Evolutionary conservation across 2,329 filamentous ascomycete species (phyloP).

Genomic region (Moelleriella libera): DNA sequence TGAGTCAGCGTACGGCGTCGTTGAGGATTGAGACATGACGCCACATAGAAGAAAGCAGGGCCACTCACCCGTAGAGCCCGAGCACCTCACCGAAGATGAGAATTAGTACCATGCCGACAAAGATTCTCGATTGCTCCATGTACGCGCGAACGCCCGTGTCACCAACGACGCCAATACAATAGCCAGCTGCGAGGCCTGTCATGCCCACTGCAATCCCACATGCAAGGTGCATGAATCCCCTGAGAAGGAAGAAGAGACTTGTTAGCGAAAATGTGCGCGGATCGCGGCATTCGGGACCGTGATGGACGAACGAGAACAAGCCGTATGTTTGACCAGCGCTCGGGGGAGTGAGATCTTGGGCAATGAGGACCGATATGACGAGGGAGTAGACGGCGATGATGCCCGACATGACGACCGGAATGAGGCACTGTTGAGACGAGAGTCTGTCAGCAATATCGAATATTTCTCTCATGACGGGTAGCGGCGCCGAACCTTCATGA

Average conservation of each 20-base stretch:
- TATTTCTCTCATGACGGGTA: too few species aligned
- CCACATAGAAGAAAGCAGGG: background rate
- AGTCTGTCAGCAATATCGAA: background rate
- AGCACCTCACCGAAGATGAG: conserved; percentile 97
- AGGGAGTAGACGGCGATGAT: conserved; percentile 97
- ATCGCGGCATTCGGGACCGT: background rate
- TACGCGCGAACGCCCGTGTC: conserved; percentile 89
- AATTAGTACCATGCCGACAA: conserved; percentile 97
- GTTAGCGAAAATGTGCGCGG: background rate
- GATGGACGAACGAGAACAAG: conserved; percentile 57
- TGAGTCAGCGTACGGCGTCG: conserved; percentile 1
- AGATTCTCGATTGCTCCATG: conserved; percentile 92
- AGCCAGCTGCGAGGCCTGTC: conserved; percentile 85
- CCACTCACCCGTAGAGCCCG: conserved; percentile 80
- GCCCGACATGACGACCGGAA: conserved; percentile 94
- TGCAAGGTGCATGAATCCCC: conserved; percentile 85
- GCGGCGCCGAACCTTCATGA: conserved; percentile 59
- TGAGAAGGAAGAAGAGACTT: conserved; percentile 14
- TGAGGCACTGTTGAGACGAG: conserved; percentile 47
- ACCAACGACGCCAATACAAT: conserved; percentile 90
- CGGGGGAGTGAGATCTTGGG: conserved; percentile 70
- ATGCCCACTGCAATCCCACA: conserved; percentile 85
- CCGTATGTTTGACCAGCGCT: conserved; percentile 51
- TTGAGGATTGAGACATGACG: background rate
- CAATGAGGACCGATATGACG: conserved; percentile 92